Conservation (phyloP, 148 eudicot species). For the Salicornia ramosissima region DNA sequence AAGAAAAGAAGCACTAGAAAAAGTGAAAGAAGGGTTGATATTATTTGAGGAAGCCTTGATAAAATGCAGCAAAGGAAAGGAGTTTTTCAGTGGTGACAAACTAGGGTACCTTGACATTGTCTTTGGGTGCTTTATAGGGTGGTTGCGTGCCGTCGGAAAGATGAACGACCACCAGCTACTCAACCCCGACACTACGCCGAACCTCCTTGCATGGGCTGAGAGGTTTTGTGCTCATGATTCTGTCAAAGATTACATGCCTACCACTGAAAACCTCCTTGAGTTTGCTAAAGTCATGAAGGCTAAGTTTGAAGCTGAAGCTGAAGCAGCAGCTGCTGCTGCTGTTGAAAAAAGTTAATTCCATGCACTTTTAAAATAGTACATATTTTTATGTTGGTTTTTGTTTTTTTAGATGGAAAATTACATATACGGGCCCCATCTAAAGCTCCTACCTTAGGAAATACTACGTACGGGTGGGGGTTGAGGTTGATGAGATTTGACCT, state of each 20-base stretch:
- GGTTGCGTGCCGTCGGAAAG: constrained; percentile 35
- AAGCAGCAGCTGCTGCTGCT: constrained; percentile 18
- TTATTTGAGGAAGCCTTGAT: constrained; percentile 41
- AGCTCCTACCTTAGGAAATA: too few species aligned
- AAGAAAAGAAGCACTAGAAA: constrained; percentile 23
- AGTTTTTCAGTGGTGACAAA: constrained; percentile 45
- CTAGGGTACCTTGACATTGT: constrained; percentile 52
- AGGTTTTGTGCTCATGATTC: constrained; percentile 33
- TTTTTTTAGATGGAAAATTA: too few species aligned
- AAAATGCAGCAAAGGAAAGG: constrained; percentile 47
- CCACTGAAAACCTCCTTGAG: constrained; percentile 36
- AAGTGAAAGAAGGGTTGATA: constrained; percentile 24
- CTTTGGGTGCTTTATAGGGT: constrained; percentile 37
- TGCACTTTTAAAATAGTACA: too few species aligned
- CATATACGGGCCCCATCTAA: too few species aligned
- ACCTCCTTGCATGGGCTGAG: constrained; percentile 34
- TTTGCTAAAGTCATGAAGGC: constrained; percentile 30
- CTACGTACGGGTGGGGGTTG: too few species aligned
- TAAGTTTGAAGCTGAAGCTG: constrained; percentile 12
- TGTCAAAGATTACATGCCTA: constrained; percentile 40
- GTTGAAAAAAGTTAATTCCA: too few species aligned
- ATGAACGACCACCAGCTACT: constrained; percentile 19
- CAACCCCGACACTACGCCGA: constrained; percentile 32
- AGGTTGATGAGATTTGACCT: too few species aligned
- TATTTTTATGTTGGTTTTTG: too few species aligned